phyloP scores from a whole-genome alignment of 192 early-diverging fungal genomes.

The Phlyctochytrium arcticum region DNA sequence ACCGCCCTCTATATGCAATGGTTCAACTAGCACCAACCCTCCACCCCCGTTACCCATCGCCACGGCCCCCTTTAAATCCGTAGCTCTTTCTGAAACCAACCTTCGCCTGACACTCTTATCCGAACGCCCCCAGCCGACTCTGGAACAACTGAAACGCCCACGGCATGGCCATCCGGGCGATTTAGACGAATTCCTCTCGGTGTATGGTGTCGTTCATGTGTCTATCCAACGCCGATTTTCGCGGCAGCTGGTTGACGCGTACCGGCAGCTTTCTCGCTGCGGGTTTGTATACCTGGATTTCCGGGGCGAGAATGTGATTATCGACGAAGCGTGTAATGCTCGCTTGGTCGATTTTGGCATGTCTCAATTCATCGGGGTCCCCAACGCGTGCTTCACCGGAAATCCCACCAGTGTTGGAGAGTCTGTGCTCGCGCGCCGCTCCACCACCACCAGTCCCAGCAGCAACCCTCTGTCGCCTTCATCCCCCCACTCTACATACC shows the following conservation, averaged over 20 bases:
- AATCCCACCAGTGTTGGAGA: too few species aligned
- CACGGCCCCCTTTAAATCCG: too few species aligned
- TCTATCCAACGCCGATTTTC: conserved; percentile 21
- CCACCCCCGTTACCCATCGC: background rate
- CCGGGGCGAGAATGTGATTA: conserved; percentile 27
- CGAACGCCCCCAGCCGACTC: conserved; percentile 3
- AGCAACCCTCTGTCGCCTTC: too few species aligned
- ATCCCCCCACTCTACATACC: too few species aligned
- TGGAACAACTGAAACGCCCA: conserved; percentile 12
- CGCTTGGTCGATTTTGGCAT: conserved; percentile 34
- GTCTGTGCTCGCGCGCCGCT: too few species aligned
- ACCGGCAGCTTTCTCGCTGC: background rate
- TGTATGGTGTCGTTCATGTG: conserved; percentile 19
- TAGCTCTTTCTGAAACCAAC: background rate
- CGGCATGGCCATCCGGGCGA: conserved; percentile 31
- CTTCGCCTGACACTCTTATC: background rate
- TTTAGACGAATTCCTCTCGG: conserved; percentile 28
- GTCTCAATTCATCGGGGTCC: conserved; percentile 10
- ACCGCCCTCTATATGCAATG: background rate
- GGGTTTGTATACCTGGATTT: conserved; percentile 32
- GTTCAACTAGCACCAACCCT: background rate
- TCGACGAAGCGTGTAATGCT: conserved; percentile 33
- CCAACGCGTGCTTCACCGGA: background rate
- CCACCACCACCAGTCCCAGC: too few species aligned
- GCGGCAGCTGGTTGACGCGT: conserved; percentile 24